Conservation (phyloP, 176 grass and related monocot genomes). For the Carex littledalei region DNA sequence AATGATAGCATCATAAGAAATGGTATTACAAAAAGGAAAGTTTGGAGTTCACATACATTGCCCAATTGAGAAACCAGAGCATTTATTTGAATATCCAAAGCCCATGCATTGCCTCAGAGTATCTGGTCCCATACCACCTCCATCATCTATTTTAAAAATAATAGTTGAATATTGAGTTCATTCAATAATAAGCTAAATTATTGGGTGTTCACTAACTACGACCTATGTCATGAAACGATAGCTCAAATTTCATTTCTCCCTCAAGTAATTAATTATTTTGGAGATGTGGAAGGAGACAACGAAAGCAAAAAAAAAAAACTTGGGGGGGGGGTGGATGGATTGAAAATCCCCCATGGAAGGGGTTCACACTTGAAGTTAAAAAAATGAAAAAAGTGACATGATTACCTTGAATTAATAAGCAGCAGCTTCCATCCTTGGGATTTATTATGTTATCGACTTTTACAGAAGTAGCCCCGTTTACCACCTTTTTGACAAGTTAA, state of each 20-base stretch:
- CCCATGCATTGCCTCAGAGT: conserved; percentile 73
- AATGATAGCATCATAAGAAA: neutral
- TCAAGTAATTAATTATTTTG: neutral
- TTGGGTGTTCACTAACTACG: neutral
- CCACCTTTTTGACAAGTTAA: conserved; percentile 38
- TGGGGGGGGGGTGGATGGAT: no score
- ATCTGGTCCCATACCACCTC: conserved; percentile 80
- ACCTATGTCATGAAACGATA: neutral
- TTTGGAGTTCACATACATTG: conserved; percentile 46
- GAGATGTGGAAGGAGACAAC: neutral
- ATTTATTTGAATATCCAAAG: conserved; percentile 86
- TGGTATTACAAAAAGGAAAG: neutral
- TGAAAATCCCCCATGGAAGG: neutral
- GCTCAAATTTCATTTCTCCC: conserved; percentile 13
- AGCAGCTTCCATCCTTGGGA: conserved; percentile 38
- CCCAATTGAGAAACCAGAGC: conserved; percentile 57
- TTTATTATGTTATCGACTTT: conserved; percentile 48
- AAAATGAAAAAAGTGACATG: neutral
- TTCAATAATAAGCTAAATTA: neutral
- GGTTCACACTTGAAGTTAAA: neutral
- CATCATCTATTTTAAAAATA: conserved; percentile 50
- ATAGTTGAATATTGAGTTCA: neutral
- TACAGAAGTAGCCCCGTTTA: conserved; percentile 58
- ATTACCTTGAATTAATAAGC: conserved; percentile 68
- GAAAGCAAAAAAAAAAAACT: neutral